A percentile compares a stretch with the other conserved stretches of the same genome.
These are phyloP conservation scores for Nelumbo lutea DNA, from an alignment of 164 flowering plant genomes.

Conservation along the genomic window DNA sequence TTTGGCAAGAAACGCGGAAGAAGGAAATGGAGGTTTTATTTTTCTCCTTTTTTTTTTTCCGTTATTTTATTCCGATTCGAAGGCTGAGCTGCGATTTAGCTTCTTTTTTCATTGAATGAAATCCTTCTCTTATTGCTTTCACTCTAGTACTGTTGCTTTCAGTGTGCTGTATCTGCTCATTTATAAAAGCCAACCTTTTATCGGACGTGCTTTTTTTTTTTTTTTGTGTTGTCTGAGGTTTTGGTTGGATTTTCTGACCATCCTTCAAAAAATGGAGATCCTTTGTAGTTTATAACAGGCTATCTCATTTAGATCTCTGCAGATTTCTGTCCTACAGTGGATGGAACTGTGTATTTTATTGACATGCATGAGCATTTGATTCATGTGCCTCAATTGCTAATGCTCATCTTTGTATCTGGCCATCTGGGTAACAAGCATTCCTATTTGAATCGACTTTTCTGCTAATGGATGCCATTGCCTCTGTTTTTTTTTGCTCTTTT, in stretches of 20 bases:
- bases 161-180: not conserved
- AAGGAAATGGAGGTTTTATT: not conserved
- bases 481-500: not conserved
- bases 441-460: too few species aligned
- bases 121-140: not conserved
- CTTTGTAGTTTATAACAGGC: too few species aligned
- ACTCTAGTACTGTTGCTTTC: constrained; percentile 4
- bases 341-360: not conserved
- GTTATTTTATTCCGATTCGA: not conserved
- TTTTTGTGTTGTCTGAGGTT: too few species aligned
- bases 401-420: too few species aligned
- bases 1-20: constrained; percentile 4
- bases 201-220: too few species aligned
- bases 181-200: not conserved
- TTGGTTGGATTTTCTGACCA: not conserved
- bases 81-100: not conserved
- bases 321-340: not conserved
- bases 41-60: not conserved
- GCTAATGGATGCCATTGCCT: constrained; percentile 2
- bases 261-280: not conserved
- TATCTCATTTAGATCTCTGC: not conserved
- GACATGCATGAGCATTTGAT: not conserved
- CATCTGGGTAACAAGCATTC: not conserved
- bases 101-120: not conserved
- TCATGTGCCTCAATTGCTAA: not conserved